Evolutionary conservation across 768 basidiomycete species (phyloP).

Genomic region (Rhodotorula sphaerocarpa): DNA sequence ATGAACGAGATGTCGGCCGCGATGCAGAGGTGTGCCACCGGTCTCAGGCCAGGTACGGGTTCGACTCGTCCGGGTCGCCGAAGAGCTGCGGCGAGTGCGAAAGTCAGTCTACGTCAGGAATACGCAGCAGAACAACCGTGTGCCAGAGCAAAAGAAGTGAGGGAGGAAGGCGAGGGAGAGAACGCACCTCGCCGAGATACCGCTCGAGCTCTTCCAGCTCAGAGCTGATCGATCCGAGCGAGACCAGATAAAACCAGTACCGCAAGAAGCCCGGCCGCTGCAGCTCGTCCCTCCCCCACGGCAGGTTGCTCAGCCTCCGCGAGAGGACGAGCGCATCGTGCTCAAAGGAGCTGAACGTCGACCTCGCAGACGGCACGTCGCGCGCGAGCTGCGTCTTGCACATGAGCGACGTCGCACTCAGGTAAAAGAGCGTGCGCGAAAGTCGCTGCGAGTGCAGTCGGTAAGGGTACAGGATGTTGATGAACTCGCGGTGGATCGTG

Average conservation of each 20-base stretch:
- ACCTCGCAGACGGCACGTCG: constrained; percentile 24
- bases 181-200: constrained; percentile 24
- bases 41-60: constrained; percentile 22
- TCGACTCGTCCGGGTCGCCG: constrained; percentile 25
- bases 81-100: constrained; percentile 13
- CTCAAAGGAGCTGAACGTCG: constrained; percentile 33
- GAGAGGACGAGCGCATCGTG: constrained; percentile 32
- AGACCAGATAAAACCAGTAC: constrained; percentile 34
- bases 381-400: constrained; percentile 32
- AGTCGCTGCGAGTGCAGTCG: constrained; percentile 32
- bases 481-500: constrained; percentile 23
- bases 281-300: constrained; percentile 26
- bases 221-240: constrained; percentile 20
- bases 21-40: no score
- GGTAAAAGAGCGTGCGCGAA: constrained; percentile 33
- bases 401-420: constrained; percentile 24
- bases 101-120: no score
- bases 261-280: constrained; percentile 27
- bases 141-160: no score
- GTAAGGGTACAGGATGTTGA: constrained; percentile 23
- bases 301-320: constrained; percentile 24
- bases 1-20: not conserved
- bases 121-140: not conserved
- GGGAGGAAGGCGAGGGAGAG: not conserved
- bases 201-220: constrained; percentile 32